Evolutionary conservation across 345 rosid species (phyloP).

Genomic region (Firmiana major): DNA sequence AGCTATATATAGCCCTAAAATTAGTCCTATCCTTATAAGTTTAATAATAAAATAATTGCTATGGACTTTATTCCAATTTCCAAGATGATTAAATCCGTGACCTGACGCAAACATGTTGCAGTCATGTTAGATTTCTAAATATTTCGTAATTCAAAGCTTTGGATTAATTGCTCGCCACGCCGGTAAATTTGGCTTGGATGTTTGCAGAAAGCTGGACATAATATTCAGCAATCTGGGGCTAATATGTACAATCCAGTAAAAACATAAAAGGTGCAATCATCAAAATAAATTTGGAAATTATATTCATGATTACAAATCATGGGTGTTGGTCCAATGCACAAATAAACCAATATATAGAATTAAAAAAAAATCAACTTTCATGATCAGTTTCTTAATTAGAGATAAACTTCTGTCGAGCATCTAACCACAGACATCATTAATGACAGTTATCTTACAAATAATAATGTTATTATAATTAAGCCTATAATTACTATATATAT

Average conservation of each 20-base stretch:
- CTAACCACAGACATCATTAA: not conserved
- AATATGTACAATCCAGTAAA: not conserved
- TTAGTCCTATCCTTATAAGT: too few relatives aligned
- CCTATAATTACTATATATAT: not conserved
- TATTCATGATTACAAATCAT: conserved; percentile 12
- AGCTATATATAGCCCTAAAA: too few relatives aligned
- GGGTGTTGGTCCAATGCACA: conserved; percentile 14
- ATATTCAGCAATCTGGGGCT: conserved; percentile 17
- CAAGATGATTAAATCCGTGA: not conserved
- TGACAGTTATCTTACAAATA: too few relatives aligned
- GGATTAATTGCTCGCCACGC: not conserved
- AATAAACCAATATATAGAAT: too few relatives aligned
- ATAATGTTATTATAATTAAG: not conserved
- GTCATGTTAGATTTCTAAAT: not conserved
- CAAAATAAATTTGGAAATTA: not conserved
- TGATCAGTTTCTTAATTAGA: not conserved
- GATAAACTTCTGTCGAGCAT: not conserved
- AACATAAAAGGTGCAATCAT: not conserved
- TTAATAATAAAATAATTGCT: not conserved
- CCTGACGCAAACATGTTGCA: not conserved
- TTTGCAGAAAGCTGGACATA: conserved; percentile 28
- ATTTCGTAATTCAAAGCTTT: not conserved
- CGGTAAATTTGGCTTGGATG: conserved; percentile 14
- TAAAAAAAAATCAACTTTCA: too few relatives aligned
- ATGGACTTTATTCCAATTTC: not conserved